Base-by-base conservation (phyloP, 805 yeast species). In the Metschnikowia corniflorae region DNA sequence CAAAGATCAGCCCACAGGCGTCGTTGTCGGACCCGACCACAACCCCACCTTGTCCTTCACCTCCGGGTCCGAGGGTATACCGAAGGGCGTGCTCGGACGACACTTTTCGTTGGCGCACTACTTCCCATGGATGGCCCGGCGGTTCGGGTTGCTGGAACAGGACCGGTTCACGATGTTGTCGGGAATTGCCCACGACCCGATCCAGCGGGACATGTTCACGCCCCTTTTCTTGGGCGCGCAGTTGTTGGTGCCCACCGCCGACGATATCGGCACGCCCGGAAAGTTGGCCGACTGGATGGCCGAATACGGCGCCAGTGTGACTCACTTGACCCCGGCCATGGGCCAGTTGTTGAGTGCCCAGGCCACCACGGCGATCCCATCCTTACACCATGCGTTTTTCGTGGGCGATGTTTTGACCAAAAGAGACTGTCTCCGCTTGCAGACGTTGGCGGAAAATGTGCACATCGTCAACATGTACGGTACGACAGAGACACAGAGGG, bases 321-420 rank as follows among this genome's bases (percentile, higher is more conserved):
- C 99, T 1, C 99, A 93, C 62, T 75, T 93, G 64, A 93, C 99
- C 1, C 99, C 99, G 4, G 98, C 98, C 5, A 93, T 94, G 98
- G 99, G 99, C 44, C 99, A 93, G 64, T 70, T 93, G 40, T 71
- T 93, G 51, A 83, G 96, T 43, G 97, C 97, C 5, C 97, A 93
- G 67, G 98, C 98, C 14, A 71, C 84, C 10, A 81, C 93, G 9
- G 81, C 82, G 38, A 84, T 93, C 58, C 91, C 95, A 17, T 56
- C 78, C 3, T 72, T 93, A 44, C 96, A 86, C 57, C 97, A 91
- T 58, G 98, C 98, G 1, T 93, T 93, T 70, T 93, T 93, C 55
- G 99, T 93, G 19, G 99, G 99, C 54, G 99, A 93, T 63, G 86
- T 93, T 44, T 70, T 93, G 47, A 93, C 99, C 47, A 94, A 93